Conservation (phyloP, 2,329 filamentous ascomycete genomes). For the Trichoderma gracile region DNA sequence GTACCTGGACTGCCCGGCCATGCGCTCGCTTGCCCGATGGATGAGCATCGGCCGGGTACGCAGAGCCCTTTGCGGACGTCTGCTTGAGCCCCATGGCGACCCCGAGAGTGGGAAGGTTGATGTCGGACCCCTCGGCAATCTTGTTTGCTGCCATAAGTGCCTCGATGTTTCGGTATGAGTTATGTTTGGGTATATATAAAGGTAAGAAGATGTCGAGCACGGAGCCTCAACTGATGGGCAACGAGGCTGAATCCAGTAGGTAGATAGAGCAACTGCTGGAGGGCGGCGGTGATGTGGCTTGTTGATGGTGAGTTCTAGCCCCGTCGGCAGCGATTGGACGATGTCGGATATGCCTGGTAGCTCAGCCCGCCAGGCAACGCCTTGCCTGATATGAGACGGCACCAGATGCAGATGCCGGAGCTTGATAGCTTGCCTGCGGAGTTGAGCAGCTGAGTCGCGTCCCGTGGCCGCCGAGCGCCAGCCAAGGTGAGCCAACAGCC, state of each 20-base stretch:
- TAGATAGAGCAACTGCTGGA: not conserved
- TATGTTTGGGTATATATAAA: not conserved
- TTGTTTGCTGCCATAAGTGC: conserved; percentile 34
- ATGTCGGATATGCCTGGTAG: not conserved
- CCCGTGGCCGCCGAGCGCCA: conserved; percentile 1
- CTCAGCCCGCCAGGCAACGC: conserved; percentile 17
- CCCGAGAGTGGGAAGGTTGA: conserved; percentile 37
- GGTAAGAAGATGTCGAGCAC: not conserved
- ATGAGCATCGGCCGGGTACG: conserved; percentile 40
- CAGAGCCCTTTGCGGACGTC: conserved; percentile 27
- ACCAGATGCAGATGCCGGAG: not conserved
- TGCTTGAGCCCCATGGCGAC: conserved; percentile 31
- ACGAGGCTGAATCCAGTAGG: not conserved
- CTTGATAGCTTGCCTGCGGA: not conserved
- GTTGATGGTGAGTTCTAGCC: not conserved
- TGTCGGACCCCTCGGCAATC: conserved; percentile 31
- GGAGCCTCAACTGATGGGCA: not conserved
- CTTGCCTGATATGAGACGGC: conserved; percentile 13
- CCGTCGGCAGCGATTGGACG: not conserved
- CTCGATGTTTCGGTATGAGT: not conserved
- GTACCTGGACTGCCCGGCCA: conserved; percentile 49
- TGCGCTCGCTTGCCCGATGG: conserved; percentile 59
- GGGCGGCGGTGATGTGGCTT: conserved; percentile 11
- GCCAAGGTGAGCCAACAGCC: not conserved
- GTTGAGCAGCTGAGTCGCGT: not conserved